A percentile compares a stretch with the other conserved stretches of the same genome.
These are phyloP conservation scores for Gossypium longicalyx DNA, from an alignment of 345 rosid genomes.

Conservation along the genomic window DNA sequence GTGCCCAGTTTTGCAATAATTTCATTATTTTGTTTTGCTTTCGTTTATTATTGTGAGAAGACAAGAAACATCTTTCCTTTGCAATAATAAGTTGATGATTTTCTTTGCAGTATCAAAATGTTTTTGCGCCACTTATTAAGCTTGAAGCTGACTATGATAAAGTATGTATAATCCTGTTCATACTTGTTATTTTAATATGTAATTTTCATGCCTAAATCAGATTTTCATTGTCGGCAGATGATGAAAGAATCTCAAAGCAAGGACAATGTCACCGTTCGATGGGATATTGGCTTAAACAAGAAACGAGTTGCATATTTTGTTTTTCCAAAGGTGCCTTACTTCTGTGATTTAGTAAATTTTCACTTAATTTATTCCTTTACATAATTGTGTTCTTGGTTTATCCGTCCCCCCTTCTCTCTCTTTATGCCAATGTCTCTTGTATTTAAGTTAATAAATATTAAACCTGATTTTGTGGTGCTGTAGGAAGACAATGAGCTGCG, in stretches of 20 bases:
- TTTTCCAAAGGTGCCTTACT: conserved; percentile 75
- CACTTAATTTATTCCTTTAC: not conserved
- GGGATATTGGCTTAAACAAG: conserved; percentile 99
- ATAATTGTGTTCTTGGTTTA: not conserved
- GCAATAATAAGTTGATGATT: conserved; percentile 3
- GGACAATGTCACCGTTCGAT: conserved; percentile 88
- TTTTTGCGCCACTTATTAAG: conserved; percentile 97
- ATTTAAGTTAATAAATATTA: not conserved
- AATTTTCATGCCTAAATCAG: conserved; percentile 13
- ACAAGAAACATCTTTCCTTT: not conserved
- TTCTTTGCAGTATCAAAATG: conserved; percentile 93
- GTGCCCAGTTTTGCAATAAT: conserved; percentile 28
- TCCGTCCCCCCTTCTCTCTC: not conserved
- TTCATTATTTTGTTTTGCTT: conserved; percentile 7
- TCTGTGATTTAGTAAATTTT: not conserved
- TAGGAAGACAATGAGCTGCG: conserved; percentile 99
- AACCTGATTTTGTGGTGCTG: conserved; percentile 10
- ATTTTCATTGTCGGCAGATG: conserved; percentile 47
- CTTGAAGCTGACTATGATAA: conserved; percentile 99
- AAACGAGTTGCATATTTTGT: conserved; percentile 91
- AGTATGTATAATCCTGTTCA: conserved; percentile 34
- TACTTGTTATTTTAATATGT: not conserved
- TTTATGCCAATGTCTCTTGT: not conserved
- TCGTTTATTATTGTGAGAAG: not conserved
- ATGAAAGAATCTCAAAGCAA: conserved; percentile 99